Conservation (phyloP, 768 basidiomycete genomes). For the Amanita rimosa region DNA sequence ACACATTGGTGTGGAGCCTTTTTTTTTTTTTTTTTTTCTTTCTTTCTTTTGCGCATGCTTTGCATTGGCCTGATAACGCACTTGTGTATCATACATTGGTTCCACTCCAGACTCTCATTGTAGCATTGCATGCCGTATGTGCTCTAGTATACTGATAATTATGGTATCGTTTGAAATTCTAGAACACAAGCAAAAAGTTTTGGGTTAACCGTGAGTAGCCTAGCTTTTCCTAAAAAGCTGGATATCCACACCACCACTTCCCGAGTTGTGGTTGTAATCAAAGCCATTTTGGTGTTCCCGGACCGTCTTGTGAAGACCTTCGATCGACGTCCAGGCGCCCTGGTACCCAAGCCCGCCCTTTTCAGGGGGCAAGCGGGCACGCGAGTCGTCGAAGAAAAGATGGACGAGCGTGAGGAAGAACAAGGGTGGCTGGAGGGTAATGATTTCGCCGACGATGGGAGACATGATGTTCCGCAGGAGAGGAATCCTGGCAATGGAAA, state of each 20-base stretch:
- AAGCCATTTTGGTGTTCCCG: slow-evolving; percentile 32
- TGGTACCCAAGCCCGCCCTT: slow-evolving; percentile 56
- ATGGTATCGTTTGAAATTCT: background rate
- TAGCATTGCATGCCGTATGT: background rate
- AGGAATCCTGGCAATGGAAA: slow-evolving; percentile 20
- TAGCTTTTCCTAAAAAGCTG: slow-evolving; percentile 11
- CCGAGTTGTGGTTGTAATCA: slow-evolving; percentile 26
- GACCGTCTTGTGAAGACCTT: slow-evolving; percentile 46
- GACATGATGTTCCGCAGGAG: slow-evolving; percentile 30
- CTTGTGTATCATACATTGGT: background rate
- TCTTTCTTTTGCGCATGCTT: background rate
- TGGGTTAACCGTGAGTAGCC: no score
- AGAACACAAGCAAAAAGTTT: background rate
- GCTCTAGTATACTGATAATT: background rate
- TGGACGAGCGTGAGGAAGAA: slow-evolving; percentile 44
- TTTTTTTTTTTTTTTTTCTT: background rate
- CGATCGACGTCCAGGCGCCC: slow-evolving; percentile 45
- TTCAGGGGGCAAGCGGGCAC: slow-evolving; percentile 39
- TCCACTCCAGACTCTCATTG: background rate
- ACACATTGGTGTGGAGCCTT: background rate
- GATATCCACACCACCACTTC: slow-evolving; percentile 33
- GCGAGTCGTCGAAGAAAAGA: slow-evolving; percentile 55
- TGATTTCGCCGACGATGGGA: slow-evolving; percentile 32
- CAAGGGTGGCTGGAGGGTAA: slow-evolving; percentile 49
- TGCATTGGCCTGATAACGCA: background rate